Evolutionary conservation across 345 rosid genomes (phyloP).

Genomic region (Populus pruinosa): DNA sequence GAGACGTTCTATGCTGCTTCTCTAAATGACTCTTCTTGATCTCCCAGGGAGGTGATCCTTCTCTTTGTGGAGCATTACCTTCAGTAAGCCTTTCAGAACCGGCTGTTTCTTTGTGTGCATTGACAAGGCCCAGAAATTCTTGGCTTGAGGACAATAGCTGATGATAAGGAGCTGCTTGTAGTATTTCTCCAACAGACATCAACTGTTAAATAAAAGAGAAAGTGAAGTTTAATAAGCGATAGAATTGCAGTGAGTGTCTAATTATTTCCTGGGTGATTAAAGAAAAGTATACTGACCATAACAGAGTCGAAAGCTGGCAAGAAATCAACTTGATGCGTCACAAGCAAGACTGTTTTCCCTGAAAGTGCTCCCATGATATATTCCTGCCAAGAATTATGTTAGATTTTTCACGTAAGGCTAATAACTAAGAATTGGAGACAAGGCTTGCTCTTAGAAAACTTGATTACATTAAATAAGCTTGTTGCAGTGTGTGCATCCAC

Average conservation of each 20-base stretch:
- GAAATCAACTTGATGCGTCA: conserved; percentile 98
- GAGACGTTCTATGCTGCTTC: conserved; percentile 37
- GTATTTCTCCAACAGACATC: conserved; percentile 86
- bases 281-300: conserved; percentile 49
- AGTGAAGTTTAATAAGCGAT: background rate
- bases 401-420: conserved; percentile 14
- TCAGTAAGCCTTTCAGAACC: conserved; percentile 59
- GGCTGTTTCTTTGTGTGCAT: conserved; percentile 93
- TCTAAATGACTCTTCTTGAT: conserved; percentile 48
- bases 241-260: background rate
- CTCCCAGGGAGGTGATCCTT: conserved; percentile 37
- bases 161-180: conserved; percentile 65
- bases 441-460: background rate
- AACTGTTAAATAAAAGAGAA: conserved; percentile 41
- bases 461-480: conserved; percentile 70
- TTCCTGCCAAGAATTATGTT: conserved; percentile 51
- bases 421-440: background rate
- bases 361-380: conserved; percentile 76
- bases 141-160: conserved; percentile 54
- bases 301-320: conserved; percentile 79
- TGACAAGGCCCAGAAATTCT: conserved; percentile 81
- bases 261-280: background rate
- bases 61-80: conserved; percentile 34
- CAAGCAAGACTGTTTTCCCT: conserved; percentile 70
- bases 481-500: conserved; percentile 96